Conservation (phyloP, 2,329 filamentous ascomycete genomes). For the Dactylellina haptotyla region DNA sequence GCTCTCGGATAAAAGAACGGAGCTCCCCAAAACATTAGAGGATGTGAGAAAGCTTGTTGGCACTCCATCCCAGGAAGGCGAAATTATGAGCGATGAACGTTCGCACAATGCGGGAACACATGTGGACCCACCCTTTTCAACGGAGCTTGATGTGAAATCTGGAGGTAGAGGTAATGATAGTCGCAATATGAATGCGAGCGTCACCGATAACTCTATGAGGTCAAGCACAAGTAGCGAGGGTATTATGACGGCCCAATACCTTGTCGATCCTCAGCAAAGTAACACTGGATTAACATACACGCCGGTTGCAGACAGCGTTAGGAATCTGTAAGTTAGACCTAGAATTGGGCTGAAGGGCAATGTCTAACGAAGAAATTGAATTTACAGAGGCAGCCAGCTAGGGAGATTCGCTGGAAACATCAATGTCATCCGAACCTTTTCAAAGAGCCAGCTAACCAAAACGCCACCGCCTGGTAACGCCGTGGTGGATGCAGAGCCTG, state of each 20-base stretch:
- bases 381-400: slow-evolving; percentile 26
- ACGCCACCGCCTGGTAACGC: slow-evolving; percentile 4
- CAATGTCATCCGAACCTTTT: slow-evolving; percentile 51
- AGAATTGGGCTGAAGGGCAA: background rate
- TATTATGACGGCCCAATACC: background rate
- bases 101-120: background rate
- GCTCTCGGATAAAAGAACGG: slow-evolving; percentile 73
- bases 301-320: slow-evolving; percentile 48
- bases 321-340: slow-evolving; percentile 38
- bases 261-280: background rate
- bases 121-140: background rate
- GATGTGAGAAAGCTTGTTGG: slow-evolving; percentile 90
- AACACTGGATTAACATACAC: slow-evolving; percentile 7
- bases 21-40: slow-evolving; percentile 85
- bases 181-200: background rate
- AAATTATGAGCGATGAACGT: slow-evolving; percentile 5
- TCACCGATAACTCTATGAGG: background rate
- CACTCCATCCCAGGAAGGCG: slow-evolving; percentile 68
- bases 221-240: background rate
- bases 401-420: slow-evolving; percentile 53
- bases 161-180: background rate
- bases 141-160: too few relatives aligned
- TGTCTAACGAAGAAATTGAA: background rate
- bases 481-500: background rate
- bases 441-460: slow-evolving; percentile 30